Percentiles rank a stretch among this genome's conserved stretches.
Evolutionary conservation across 768 basidiomycete genomes (phyloP).

Genomic region (Lactarius vividus): DNA sequence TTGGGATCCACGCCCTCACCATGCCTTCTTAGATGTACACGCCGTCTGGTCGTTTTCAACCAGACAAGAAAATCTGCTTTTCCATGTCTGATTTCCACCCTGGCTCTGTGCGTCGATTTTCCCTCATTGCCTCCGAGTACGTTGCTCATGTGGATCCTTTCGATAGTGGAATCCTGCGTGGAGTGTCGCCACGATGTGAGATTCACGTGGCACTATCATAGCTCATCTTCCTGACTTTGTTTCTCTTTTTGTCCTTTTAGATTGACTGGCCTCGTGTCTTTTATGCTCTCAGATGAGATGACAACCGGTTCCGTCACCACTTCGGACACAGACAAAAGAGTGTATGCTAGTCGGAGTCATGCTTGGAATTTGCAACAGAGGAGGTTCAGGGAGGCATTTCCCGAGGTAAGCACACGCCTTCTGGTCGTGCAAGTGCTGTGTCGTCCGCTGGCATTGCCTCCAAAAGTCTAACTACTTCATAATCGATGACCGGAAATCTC

Average conservation of each 20-base stretch:
- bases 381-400: conserved; percentile 84
- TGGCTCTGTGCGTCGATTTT: conserved; percentile 59
- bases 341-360: conserved; percentile 77
- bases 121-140: background rate
- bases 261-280: conserved; percentile 88
- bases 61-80: conserved; percentile 95
- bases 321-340: conserved; percentile 71
- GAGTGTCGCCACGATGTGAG: conserved; percentile 93
- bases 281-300: conserved; percentile 96
- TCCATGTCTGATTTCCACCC: conserved; percentile 97
- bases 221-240: conserved; percentile 21
- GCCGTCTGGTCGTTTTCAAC: conserved; percentile 86
- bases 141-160: conserved; percentile 3
- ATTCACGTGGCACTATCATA: conserved; percentile 10
- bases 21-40: conserved; percentile 69
- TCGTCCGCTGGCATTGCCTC: conserved; percentile 6
- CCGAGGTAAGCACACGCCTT: conserved; percentile 59
- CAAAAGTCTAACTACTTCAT: background rate
- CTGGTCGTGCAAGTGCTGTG: background rate
- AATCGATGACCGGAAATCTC: conserved; percentile 11
- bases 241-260: conserved; percentile 40
- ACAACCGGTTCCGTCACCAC: conserved; percentile 91
- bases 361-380: conserved; percentile 77
- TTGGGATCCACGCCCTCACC: conserved; percentile 6
- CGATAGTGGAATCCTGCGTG: conserved; percentile 90